Conservation (phyloP, 2,329 filamentous ascomycete genomes). For the Diaporthe capsici region DNA sequence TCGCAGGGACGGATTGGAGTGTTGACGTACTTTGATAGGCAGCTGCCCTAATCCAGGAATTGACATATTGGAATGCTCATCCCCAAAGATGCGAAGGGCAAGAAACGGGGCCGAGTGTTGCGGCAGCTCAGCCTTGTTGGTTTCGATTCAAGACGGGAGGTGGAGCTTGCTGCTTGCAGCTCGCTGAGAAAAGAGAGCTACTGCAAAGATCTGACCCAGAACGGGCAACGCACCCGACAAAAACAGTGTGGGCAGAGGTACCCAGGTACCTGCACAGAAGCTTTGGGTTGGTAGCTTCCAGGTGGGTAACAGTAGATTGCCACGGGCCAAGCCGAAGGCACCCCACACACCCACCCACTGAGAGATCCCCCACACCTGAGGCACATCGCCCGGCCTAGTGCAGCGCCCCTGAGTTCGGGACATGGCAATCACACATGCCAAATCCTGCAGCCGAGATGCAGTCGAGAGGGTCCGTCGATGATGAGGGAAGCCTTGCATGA, state of each 20-base stretch:
- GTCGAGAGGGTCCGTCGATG: conserved; percentile 20
- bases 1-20: background rate
- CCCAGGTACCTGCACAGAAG: conserved; percentile 2
- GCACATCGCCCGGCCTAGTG: conserved; percentile 25
- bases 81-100: conserved; percentile 40
- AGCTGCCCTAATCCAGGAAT: conserved; percentile 82
- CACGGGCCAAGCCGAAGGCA: conserved; percentile 28
- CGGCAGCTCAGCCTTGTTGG: conserved; percentile 37
- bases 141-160: background rate
- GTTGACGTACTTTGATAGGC: conserved; percentile 66
- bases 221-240: background rate
- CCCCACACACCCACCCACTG: conserved; percentile 25
- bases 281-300: conserved; percentile 7
- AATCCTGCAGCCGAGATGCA: conserved; percentile 30
- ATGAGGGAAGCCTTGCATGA: conserved; percentile 10
- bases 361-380: conserved; percentile 29
- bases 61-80: conserved; percentile 67
- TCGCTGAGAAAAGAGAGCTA: background rate
- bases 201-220: conserved; percentile 10
- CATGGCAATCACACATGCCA: conserved; percentile 11
- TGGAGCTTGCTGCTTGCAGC: conserved; percentile 29
- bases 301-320: conserved; percentile 27
- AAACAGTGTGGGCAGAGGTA: background rate
- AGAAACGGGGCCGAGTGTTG: conserved; percentile 2
- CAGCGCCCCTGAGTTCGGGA: conserved; percentile 24